Evolutionary conservation across 2,329 filamentous ascomycete species (phyloP), one percentile per base, ranked within the genome.

Genomic region (Hypoxylon sp.): DNA sequence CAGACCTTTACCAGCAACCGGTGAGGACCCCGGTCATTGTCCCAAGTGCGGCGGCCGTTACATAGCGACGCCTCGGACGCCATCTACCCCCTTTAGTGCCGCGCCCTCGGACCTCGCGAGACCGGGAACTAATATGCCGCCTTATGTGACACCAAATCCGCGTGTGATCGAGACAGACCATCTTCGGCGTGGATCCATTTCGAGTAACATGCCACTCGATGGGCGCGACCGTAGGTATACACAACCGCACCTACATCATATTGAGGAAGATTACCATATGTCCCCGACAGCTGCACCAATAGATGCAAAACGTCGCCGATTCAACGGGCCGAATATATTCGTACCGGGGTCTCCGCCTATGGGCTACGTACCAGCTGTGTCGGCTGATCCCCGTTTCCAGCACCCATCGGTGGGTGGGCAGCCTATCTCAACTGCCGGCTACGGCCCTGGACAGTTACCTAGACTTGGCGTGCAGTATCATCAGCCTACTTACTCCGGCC

Each of bases 1-100:
- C 23, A 63, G 70, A 28, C 69, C 72, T 30, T 48, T 60, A 73
- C 80, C 61, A 70, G 77, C 63, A 56, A 74, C 63, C 51, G 81
- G 80, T 17, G 85, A 87, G 43, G 84, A 87, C 55, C 80, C 84
- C n/a, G 81, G 82, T 23, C 83, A 87, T 70, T 95, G 92, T 76
- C 82, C 85, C 34, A 93, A 90, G 82, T 94, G 92, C 72, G 89
- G 90, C 66, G 91, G 92, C 11, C 84, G 89, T 10, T 89, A 85
- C 75, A 89, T 90, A 73, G 85, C 86, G 56, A 88, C 88, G 5
- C 88, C 89, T 0, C 83, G 84, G 41, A 90, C 89, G 7, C 87
- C 89, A 0, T 85, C 80, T 14, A 85, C 82, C 2, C 82, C 85
- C 0, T 82, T 82, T 59, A 74, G 78, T 17, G 79, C 77, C 2